A percentile compares a stretch with the other conserved stretches of the same genome.
Conservation (phyloP, 192 early-diverging fungal species). For the Lobulomyces angularis region DNA sequence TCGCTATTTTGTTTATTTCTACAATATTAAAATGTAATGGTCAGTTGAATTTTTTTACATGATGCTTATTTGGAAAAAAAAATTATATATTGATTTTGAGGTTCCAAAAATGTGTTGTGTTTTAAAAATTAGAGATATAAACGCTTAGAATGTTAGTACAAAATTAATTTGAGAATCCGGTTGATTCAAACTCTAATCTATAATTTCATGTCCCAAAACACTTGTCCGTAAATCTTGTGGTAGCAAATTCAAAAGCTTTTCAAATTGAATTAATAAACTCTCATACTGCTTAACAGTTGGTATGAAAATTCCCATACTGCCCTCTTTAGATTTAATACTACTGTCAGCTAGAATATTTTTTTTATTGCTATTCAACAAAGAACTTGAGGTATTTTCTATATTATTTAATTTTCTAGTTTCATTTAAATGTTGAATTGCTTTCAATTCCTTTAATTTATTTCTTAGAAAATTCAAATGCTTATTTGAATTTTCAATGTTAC, state of each 20-base stretch:
- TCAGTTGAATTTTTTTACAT: no score
- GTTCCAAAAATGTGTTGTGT: no score
- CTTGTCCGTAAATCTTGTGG: conserved; percentile 20
- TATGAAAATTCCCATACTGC: conserved; percentile 14
- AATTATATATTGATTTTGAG: no score
- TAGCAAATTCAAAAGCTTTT: conserved; percentile 18
- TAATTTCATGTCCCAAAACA: no score
- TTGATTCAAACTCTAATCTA: no score
- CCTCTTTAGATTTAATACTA: no score
- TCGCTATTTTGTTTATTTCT: no score
- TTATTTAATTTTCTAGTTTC: neutral
- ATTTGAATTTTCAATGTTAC: neutral
- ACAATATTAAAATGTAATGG: no score
- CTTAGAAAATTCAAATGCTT: conserved; percentile 4
- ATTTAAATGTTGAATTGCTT: neutral
- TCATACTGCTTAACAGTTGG: conserved; percentile 23
- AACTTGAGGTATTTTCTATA: neutral
- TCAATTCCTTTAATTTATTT: conserved; percentile 1
- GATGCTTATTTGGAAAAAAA: no score
- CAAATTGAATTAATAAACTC: conserved; percentile 16
- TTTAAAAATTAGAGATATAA: no score
- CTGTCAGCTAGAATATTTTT: neutral
- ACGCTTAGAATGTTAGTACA: no score
- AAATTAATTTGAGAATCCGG: no score
- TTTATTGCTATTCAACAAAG: neutral